A percentile compares a stretch with the other conserved stretches of the same genome.
phyloP scores from a whole-genome alignment of 2,329 filamentous ascomycete species.

The Drechslerella coelobrocha region DNA sequence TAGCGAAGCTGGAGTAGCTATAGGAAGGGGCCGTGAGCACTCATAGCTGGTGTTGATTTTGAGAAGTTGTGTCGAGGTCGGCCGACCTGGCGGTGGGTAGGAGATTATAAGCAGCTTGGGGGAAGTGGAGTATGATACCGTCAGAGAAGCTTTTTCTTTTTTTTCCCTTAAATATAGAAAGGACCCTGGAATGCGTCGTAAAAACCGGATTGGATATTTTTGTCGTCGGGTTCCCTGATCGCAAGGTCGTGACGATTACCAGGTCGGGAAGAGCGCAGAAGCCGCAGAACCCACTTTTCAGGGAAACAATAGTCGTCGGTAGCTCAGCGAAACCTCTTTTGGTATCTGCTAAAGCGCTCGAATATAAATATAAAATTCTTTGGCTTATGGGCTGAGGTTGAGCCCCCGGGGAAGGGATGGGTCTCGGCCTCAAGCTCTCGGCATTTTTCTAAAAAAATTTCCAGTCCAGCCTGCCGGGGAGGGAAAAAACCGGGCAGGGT shows the following conservation, averaged over 20 bases:
- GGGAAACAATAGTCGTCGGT: no score
- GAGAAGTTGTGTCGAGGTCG: neutral
- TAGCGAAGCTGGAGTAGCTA: slow-evolving; percentile 7
- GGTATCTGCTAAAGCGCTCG: no score
- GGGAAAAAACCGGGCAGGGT: no score
- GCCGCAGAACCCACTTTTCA: neutral
- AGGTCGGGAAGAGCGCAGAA: slow-evolving; percentile 12
- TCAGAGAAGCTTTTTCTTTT: slow-evolving; percentile 1
- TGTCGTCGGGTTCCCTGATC: slow-evolving; percentile 9
- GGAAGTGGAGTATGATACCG: slow-evolving; percentile 5
- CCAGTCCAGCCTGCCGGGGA: no score
- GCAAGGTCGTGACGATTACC: slow-evolving; percentile 39
- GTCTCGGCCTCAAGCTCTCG: neutral
- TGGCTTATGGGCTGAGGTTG: no score
- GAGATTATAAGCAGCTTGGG: neutral
- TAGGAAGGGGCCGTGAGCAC: slow-evolving; percentile 8
- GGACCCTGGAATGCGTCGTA: no score
- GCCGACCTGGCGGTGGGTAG: neutral
- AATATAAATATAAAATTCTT: no score
- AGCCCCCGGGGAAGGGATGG: neutral
- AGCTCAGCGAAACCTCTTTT: no score
- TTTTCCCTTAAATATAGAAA: no score
- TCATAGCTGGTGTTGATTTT: slow-evolving; percentile 10
- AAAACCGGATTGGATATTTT: slow-evolving; percentile 9
- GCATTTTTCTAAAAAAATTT: neutral